Percentiles rank a stretch among this genome's conserved stretches.
Evolutionary conservation across 2,329 filamentous ascomycete species (phyloP).

Genomic region (Capronia americana): DNA sequence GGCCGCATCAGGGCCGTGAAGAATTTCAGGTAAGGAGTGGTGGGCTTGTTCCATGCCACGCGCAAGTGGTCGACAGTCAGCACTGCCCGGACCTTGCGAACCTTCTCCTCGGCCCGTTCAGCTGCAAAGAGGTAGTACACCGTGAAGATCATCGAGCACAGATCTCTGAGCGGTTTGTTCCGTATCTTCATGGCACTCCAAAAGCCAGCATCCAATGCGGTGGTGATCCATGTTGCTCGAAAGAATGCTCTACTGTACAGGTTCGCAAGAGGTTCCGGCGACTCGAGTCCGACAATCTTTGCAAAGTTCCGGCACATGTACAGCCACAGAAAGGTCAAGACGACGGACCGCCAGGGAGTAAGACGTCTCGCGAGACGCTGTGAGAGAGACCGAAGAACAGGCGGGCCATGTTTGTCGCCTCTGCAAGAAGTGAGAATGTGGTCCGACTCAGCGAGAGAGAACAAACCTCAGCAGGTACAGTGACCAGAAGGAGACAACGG

Average conservation of each 20-base stretch:
- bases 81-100: slow-evolving; percentile 83
- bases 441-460: slow-evolving; percentile 38
- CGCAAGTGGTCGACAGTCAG: slow-evolving; percentile 90
- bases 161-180: slow-evolving; percentile 78
- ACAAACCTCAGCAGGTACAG: slow-evolving; percentile 76
- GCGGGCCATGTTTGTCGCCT: slow-evolving; percentile 88
- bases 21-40: slow-evolving; percentile 80
- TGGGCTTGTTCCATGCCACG: slow-evolving; percentile 94
- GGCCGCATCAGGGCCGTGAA: slow-evolving; percentile 77
- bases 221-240: slow-evolving; percentile 94
- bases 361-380: slow-evolving; percentile 71
- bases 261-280: slow-evolving; percentile 90
- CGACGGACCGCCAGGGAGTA: slow-evolving; percentile 87
- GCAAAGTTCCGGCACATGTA: slow-evolving; percentile 93
- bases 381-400: slow-evolving; percentile 73
- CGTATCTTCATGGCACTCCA: slow-evolving; percentile 97
- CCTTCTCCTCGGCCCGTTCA: slow-evolving; percentile 95
- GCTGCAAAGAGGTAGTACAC: slow-evolving; percentile 91
- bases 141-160: slow-evolving; percentile 83
- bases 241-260: slow-evolving; percentile 94
- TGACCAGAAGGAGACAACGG: slow-evolving; percentile 90
- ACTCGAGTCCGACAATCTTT: slow-evolving; percentile 87
- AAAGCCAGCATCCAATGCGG: slow-evolving; percentile 92
- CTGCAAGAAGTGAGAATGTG: slow-evolving; percentile 53
- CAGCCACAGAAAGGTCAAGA: slow-evolving; percentile 86